Evolutionary conservation across 371 early-diverging fungal species (phyloP).

Genomic region (Mucor racemosus): DNA sequence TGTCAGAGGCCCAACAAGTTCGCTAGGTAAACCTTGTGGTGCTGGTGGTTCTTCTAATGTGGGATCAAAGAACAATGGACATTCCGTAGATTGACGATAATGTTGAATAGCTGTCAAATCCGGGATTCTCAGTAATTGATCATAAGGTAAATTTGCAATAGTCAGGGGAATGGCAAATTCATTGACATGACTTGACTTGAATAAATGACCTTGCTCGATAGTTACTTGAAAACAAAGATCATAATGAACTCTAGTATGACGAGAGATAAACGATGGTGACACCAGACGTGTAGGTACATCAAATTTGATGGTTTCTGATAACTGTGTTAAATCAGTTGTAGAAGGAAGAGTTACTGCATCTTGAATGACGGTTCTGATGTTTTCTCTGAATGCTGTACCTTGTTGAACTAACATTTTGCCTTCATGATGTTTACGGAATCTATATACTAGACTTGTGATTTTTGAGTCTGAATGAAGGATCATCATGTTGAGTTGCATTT

Average conservation of each 20-base stretch:
- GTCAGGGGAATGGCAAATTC: slow-evolving; percentile 43
- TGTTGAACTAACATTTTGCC: slow-evolving; percentile 45
- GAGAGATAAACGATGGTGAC: slow-evolving; percentile 48
- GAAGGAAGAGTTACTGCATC: slow-evolving; percentile 7
- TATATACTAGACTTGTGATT: slow-evolving; percentile 26
- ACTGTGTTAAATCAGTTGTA: slow-evolving; percentile 11
- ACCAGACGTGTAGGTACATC: slow-evolving; percentile 50
- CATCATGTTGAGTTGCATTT: slow-evolving; percentile 40
- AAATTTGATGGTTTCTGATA: slow-evolving; percentile 36
- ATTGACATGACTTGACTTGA: slow-evolving; percentile 32
- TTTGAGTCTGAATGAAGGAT: slow-evolving; percentile 38
- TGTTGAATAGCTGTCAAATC: slow-evolving; percentile 34
- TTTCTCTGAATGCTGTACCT: slow-evolving; percentile 45
- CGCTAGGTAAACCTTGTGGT: slow-evolving; percentile 28
- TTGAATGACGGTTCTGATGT: slow-evolving; percentile 28
- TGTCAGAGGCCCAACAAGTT: slow-evolving; percentile 29
- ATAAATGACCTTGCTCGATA: slow-evolving; percentile 35
- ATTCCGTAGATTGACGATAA: slow-evolving; percentile 30
- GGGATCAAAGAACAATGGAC: slow-evolving; percentile 42
- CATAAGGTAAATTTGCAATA: slow-evolving; percentile 44
- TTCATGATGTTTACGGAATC: slow-evolving; percentile 49
- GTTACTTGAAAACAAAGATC: slow-evolving; percentile 40
- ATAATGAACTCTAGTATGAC: slow-evolving; percentile 49
- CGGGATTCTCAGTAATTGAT: slow-evolving; percentile 39
- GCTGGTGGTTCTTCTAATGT: slow-evolving; percentile 37